A percentile compares a stretch with the other conserved stretches of the same genome.
Evolutionary conservation across 106 monocot genomes (phyloP).

Genomic region (Apostasia ramifera): DNA sequence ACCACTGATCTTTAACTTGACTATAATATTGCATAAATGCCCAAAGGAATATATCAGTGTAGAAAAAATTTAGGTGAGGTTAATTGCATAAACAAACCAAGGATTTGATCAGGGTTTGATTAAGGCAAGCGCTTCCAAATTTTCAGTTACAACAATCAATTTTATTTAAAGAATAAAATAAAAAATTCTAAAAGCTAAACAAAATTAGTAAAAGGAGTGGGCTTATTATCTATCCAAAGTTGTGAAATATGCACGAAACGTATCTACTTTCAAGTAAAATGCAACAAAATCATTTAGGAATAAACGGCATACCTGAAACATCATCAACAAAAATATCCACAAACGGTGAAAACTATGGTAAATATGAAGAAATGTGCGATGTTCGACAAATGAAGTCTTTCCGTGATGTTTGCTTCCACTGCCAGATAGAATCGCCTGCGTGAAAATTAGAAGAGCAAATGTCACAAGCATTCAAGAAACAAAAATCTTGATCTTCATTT

Average conservation of each 20-base stretch:
- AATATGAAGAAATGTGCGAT: slow-evolving; percentile 87
- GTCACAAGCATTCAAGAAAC: not conserved
- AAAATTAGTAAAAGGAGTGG: too few relatives aligned
- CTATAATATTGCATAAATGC: too few relatives aligned
- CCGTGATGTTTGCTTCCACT: slow-evolving; percentile 54
- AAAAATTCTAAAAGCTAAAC: too few relatives aligned
- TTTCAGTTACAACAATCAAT: too few relatives aligned
- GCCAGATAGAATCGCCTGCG: slow-evolving; percentile 3
- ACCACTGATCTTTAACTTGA: too few relatives aligned
- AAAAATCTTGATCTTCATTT: too few relatives aligned
- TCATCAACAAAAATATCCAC: slow-evolving; percentile 94
- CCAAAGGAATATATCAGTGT: too few relatives aligned
- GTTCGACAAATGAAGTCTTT: slow-evolving; percentile 98
- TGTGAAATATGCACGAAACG: not conserved
- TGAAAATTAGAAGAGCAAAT: not conserved
- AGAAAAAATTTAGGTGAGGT: too few relatives aligned
- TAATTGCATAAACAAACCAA: too few relatives aligned
- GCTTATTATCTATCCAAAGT: not conserved
- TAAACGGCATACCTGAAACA: slow-evolving; percentile 71
- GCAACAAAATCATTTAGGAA: not conserved
- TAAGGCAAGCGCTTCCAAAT: too few relatives aligned
- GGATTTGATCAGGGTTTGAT: too few relatives aligned
- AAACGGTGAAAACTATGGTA: slow-evolving; percentile 98
- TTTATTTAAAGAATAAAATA: too few relatives aligned
- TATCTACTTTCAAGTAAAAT: not conserved